A percentile compares a stretch with the other conserved stretches of the same genome.
Conservation (phyloP, 2,329 filamentous ascomycete genomes). For the Curvularia hawaiiensis region DNA sequence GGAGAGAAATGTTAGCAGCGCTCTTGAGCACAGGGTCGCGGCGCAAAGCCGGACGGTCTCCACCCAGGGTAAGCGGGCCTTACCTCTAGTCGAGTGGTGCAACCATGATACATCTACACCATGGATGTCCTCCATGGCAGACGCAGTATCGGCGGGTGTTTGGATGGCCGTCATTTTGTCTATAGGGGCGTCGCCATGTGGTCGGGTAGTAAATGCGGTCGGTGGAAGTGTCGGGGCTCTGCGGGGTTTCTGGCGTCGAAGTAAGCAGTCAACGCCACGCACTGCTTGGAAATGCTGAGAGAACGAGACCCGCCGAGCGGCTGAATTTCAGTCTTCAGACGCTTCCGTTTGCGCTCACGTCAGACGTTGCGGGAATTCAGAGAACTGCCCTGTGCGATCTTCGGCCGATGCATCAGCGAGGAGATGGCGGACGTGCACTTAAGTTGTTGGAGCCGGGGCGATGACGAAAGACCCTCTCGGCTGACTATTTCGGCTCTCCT, state of each 20-base stretch:
- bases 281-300: slow-evolving; percentile 29
- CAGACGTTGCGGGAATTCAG: slow-evolving; percentile 15
- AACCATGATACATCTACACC: slow-evolving; percentile 91
- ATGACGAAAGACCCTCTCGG: slow-evolving; percentile 23
- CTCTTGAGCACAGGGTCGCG: slow-evolving; percentile 14
- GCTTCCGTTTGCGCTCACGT: slow-evolving; percentile 14
- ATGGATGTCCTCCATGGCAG: slow-evolving; percentile 76
- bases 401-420: slow-evolving; percentile 16
- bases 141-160: slow-evolving; percentile 24
- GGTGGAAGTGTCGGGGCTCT: slow-evolving; percentile 29
- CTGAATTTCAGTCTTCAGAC: slow-evolving; percentile 2
- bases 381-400: slow-evolving; percentile 21
- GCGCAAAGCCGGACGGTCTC: slow-evolving; percentile 28
- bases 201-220: slow-evolving; percentile 16
- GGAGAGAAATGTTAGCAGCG: slow-evolving; percentile 25
- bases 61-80: slow-evolving; percentile 43
- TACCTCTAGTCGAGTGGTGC: slow-evolving; percentile 83
- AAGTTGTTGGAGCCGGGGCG: slow-evolving; percentile 11
- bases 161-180: slow-evolving; percentile 31
- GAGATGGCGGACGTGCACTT: slow-evolving; percentile 13
- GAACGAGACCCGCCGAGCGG: slow-evolving; percentile 4
- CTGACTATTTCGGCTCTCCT: slow-evolving; percentile 27
- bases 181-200: slow-evolving; percentile 36
- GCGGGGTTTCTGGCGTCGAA: slow-evolving; percentile 33
- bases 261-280: slow-evolving; percentile 22